Evolutionary conservation across 345 rosid genomes (phyloP).

Genomic region (Moringa oleifera): DNA sequence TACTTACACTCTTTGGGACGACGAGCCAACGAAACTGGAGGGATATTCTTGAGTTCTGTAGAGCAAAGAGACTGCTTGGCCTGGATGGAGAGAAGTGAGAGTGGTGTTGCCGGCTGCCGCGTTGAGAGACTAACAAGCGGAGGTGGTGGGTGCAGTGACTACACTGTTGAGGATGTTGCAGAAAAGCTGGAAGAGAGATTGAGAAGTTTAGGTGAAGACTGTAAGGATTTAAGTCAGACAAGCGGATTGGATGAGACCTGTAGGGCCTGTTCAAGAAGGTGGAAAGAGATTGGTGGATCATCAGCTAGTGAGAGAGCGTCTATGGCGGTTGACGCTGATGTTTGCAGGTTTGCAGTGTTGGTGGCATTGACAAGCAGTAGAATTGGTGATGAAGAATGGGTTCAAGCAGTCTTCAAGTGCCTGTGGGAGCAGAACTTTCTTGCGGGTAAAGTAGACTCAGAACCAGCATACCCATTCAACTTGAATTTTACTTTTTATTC

Average conservation of each 20-base stretch:
- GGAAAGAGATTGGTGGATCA: constrained; percentile 34
- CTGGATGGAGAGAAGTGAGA: constrained; percentile 10
- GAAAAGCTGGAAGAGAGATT: constrained; percentile 22
- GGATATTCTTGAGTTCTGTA: constrained; percentile 31
- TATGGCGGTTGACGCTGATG: constrained; percentile 12
- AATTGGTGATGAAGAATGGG: constrained; percentile 27
- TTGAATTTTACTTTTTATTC: too few relatives aligned
- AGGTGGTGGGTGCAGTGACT: constrained; percentile 36
- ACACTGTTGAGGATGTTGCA: constrained; percentile 24
- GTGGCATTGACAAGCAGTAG: constrained; percentile 32
- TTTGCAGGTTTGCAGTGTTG: constrained; percentile 42
- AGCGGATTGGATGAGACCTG: constrained; percentile 18
- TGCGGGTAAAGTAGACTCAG: constrained; percentile 17
- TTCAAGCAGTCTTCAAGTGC: constrained; percentile 29
- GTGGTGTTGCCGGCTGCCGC: constrained; percentile 23
- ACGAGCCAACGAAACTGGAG: constrained; percentile 31
- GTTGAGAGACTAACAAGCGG: constrained; percentile 42
- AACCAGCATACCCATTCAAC: background rate
- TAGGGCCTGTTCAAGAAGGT: constrained; percentile 25
- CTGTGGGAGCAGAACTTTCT: constrained; percentile 21
- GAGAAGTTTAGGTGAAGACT: constrained; percentile 23
- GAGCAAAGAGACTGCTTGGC: constrained; percentile 39
- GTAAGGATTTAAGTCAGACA: constrained; percentile 18
- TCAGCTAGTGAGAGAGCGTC: constrained; percentile 5
- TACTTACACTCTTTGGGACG: constrained; percentile 38